These are phyloP conservation scores for Sarocladiaceae sp. DNA, from an alignment of 2,329 filamentous ascomycete genomes.

Conservation along the genomic window DNA sequence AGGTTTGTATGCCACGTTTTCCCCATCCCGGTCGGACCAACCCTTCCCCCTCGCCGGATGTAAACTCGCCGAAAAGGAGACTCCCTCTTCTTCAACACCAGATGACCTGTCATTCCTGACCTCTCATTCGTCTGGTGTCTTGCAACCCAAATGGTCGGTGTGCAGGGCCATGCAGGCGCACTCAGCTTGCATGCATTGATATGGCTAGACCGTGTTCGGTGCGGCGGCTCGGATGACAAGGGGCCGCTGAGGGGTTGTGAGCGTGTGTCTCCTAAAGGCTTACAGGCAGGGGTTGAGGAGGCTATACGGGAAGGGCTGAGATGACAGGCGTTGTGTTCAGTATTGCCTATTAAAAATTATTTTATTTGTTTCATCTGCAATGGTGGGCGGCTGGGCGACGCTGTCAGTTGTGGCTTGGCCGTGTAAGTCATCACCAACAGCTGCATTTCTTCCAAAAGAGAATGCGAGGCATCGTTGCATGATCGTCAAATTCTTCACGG, in stretches of 20 bases:
- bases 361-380: background rate
- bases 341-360: background rate
- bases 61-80: background rate
- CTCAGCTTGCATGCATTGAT: slow-evolving; percentile 7
- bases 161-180: background rate
- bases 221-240: slow-evolving; percentile 3
- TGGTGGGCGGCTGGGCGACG: background rate
- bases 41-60: background rate
- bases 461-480: too few species aligned
- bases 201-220: slow-evolving; percentile 8
- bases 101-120: too few species aligned
- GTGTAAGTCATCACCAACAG: too few species aligned
- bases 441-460: too few species aligned
- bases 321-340: background rate
- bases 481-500: too few species aligned
- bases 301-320: background rate
- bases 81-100: too few species aligned
- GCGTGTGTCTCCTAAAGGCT: too few species aligned
- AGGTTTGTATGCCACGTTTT: background rate
- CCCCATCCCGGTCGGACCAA: background rate
- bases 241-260: slow-evolving; percentile 1
- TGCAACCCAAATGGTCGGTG: too few species aligned
- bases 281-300: too few species aligned
- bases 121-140: too few species aligned
- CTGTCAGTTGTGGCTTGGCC: background rate